Evolutionary conservation across 768 basidiomycete species (phyloP).

Genomic region (Zangia roseola): DNA sequence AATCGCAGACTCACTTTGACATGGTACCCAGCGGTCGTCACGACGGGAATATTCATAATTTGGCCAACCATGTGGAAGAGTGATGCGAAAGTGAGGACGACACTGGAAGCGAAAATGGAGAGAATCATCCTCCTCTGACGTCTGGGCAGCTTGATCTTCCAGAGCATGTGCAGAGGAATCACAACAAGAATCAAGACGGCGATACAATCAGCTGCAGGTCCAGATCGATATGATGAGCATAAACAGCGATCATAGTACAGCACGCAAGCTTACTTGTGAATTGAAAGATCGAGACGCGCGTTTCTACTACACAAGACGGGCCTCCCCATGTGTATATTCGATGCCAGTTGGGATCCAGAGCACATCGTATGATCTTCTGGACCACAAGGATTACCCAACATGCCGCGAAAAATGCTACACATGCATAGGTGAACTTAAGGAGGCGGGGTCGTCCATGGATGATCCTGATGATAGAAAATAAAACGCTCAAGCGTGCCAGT

Average conservation of each 20-base stretch:
- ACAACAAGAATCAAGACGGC: conserved; percentile 5
- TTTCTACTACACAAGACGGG: not conserved
- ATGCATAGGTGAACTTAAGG: not conserved
- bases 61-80: conserved; percentile 12
- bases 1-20: conserved; percentile 8
- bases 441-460: not conserved
- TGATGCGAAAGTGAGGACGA: conserved; percentile 10
- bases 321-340: not conserved
- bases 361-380: conserved; percentile 1
- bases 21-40: conserved; percentile 8
- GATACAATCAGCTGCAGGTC: conserved; percentile 4
- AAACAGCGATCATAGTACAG: too few species aligned
- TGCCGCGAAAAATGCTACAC: not conserved
- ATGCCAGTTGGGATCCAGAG: too few species aligned
- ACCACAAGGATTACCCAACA: not conserved
- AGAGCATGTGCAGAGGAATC: conserved; percentile 16
- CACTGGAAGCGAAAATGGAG: conserved; percentile 16
- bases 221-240: too few species aligned
- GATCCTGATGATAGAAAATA: conserved; percentile 13
- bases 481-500: conserved; percentile 6
- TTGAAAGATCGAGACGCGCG: not conserved
- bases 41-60: not conserved
- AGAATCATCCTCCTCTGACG: conserved; percentile 24
- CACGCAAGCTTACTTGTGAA: not conserved
- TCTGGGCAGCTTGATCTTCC: conserved; percentile 17